Conservation (phyloP, 1,139 yeast genomes). For the Suhomyces taliae region DNA sequence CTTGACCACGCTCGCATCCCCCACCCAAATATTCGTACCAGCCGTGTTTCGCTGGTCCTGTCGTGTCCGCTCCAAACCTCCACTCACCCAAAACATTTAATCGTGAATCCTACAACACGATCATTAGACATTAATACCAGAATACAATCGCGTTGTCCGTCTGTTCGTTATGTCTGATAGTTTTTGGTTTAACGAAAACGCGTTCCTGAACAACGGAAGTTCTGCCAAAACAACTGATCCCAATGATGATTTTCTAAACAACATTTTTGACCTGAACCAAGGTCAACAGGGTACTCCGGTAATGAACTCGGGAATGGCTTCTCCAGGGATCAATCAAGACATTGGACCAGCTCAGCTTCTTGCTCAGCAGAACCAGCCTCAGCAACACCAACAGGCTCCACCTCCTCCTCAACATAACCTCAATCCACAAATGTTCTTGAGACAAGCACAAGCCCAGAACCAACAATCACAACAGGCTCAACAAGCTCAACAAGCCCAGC, state of each 20-base stretch:
- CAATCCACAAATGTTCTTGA: constrained; percentile 31
- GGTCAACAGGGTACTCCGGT: constrained; percentile 7
- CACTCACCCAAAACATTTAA: too few species aligned
- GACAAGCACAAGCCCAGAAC: constrained; percentile 10
- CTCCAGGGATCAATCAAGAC: constrained; percentile 13
- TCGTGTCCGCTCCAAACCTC: too few species aligned
- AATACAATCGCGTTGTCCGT: too few species aligned
- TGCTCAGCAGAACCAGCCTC: constrained; percentile 7
- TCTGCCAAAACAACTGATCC: constrained; percentile 15
- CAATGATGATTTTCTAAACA: constrained; percentile 38
- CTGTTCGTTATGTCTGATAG: constrained; percentile 34
- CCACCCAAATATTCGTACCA: background rate
- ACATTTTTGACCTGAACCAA: constrained; percentile 31
- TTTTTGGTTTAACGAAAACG: constrained; percentile 47
- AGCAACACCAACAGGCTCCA: constrained; percentile 6
- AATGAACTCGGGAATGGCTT: constrained; percentile 8
- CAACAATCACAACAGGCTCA: constrained; percentile 12
- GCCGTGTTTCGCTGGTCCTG: too few species aligned
- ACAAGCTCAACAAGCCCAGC: constrained; percentile 15
- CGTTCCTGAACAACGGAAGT: constrained; percentile 26
- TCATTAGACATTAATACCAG: too few species aligned
- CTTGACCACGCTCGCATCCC: too few species aligned
- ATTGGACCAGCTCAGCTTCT: constrained; percentile 15
- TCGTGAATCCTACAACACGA: background rate
- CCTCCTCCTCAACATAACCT: constrained; percentile 9